Evolutionary conservation across 2,329 filamentous ascomycete genomes (phyloP), one percentile per base, ranked within the genome.

Genomic region (Fusarium citri): DNA sequence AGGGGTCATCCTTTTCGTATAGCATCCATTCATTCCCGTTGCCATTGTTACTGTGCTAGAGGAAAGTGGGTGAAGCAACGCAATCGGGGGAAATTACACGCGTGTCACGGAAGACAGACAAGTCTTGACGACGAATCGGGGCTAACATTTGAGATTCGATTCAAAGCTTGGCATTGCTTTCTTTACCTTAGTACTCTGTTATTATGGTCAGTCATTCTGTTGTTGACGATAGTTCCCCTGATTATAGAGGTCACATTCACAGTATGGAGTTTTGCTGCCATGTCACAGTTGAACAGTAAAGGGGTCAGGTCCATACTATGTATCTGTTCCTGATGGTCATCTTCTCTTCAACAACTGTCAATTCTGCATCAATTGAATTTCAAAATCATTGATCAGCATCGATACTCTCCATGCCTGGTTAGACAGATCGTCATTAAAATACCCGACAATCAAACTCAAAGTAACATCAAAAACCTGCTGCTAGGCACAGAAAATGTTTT

Each of bases 31-130:
- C 55, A 51, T 51, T 25, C 8, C 23, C 16, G 26, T 51, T 42
- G 31, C 34, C n/a, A 41, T 51, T 51, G 23, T 42, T 51, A n/a
- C 49, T 28, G 49, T 51, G 18, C 49, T 41, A 34, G 20, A 20
- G n/a, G 49, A 41, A 51, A 40, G 51, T 55, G 55, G 51, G 43
- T 61, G 60, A 70, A 61, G 68, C 67, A 59, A 70, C 66, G 62
- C 57, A 59, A 50, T 71, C 64, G 53, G 64, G 30, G 67, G 68
- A 71, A 68, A 71, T 71, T 71, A 64, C 42, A 42, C 57, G 50
- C 34, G 50, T 64, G 67, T 55, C 53, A 46, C 54, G 31, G 55
- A 51, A 48, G 47, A 56, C 34, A 37, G 34, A 37, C 34, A n/a
- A 37, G 34, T 37, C 53, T 28, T 55, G 46, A 58, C 68, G 59